These are phyloP conservation scores for Aurantiochytrium sp. DNA, from an alignment of 108 stramenopile genomes.

Conservation along the genomic window DNA sequence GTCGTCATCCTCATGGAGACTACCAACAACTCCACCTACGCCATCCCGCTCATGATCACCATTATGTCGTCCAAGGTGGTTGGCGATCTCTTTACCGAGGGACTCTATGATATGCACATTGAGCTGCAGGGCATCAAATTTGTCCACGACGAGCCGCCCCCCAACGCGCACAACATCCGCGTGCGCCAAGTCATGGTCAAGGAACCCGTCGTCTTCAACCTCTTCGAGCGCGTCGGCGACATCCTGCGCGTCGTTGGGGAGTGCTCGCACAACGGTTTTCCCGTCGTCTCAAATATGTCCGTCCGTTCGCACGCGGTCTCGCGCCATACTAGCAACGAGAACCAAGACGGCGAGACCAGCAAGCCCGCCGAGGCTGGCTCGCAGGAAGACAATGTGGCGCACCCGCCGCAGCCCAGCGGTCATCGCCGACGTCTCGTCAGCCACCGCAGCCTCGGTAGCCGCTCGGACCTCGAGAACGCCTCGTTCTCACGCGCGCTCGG, in stretches of 20 bases:
- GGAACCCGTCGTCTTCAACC: constrained; percentile 40
- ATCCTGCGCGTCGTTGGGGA: constrained; percentile 46
- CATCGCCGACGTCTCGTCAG: constrained; percentile 32
- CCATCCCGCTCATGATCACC: constrained; percentile 94
- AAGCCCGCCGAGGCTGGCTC: constrained; percentile 35
- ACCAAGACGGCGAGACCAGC: constrained; percentile 44
- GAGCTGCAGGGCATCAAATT: constrained; percentile 53
- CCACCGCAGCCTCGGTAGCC: not conserved
- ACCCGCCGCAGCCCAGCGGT: not conserved
- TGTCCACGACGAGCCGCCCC: constrained; percentile 55
- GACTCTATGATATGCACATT: constrained; percentile 90
- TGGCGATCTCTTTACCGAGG: constrained; percentile 95
- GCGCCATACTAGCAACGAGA: not conserved
- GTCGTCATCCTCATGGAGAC: constrained; percentile 93
- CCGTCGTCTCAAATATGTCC: constrained; percentile 55
- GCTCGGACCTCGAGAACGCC: not conserved
- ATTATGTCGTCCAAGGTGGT: constrained; percentile 89
- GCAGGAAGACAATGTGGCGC: not conserved
- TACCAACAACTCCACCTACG: constrained; percentile 96
- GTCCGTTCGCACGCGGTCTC: not conserved
- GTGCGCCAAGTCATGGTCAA: constrained; percentile 60
- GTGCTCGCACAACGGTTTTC: constrained; percentile 62
- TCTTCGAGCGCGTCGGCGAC: constrained; percentile 39
- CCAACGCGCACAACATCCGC: constrained; percentile 20
- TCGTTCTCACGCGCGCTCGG: not conserved